Evolutionary conservation across 73 alveolate genomes (phyloP).

Genomic region (Paramecium octaurelia): DNA sequence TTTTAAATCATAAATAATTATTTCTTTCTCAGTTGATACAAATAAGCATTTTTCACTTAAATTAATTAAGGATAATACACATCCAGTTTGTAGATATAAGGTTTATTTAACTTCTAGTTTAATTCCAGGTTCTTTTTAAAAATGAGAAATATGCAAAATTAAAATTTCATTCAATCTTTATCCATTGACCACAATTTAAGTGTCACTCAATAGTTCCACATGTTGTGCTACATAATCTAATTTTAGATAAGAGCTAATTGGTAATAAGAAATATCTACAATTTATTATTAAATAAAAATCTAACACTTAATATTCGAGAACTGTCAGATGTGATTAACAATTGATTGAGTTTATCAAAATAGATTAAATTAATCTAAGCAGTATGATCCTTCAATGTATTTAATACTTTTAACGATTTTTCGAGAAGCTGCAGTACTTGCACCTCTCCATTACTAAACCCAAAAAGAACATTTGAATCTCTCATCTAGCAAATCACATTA

Average conservation of each 20-base stretch:
- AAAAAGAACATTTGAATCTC: not conserved
- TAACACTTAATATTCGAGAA: constrained; percentile 11
- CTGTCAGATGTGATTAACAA: not conserved
- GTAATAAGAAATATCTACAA: not conserved
- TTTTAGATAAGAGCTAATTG: not conserved
- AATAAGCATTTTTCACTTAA: constrained; percentile 14
- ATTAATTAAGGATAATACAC: constrained; percentile 15
- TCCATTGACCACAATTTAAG: not conserved
- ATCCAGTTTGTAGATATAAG: not conserved
- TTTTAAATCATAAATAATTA: not conserved
- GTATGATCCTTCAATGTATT: constrained; percentile 19
- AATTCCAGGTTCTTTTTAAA: not conserved
- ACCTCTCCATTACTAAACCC: not conserved
- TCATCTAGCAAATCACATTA: not conserved
- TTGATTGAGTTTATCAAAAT: not conserved
- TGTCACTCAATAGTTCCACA: not conserved
- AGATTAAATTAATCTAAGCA: not conserved
- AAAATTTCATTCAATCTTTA: not conserved
- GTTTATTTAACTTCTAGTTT: not conserved
- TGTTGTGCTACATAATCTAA: constrained; percentile 8
- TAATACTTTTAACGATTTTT: not conserved
- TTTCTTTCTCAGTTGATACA: not conserved
- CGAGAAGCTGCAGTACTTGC: not conserved
- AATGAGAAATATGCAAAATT: not conserved
- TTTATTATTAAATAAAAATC: not conserved